Conservation (phyloP, 352 stramenopile genomes). For the Globisporangium yorkense region DNA sequence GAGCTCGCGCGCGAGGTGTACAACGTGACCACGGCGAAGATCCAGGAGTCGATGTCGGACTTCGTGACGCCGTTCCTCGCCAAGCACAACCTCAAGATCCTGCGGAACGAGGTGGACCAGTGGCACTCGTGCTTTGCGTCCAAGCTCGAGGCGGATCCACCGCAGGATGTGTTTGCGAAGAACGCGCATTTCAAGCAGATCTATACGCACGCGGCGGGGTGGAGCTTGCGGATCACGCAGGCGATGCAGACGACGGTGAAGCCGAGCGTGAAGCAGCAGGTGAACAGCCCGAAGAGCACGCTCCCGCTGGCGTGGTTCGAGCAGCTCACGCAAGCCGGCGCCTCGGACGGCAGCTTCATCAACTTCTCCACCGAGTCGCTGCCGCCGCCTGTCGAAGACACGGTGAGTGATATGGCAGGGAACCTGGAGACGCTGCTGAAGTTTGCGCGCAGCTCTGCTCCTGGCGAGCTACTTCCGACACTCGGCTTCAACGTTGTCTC, state of each 20-base stretch:
- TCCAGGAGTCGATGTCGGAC: conserved; percentile 72
- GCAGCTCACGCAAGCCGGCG: conserved; percentile 51
- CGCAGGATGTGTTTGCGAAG: conserved; percentile 70
- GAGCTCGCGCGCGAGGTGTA: conserved; percentile 72
- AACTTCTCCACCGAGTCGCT: conserved; percentile 16
- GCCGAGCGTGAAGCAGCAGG: conserved; percentile 47
- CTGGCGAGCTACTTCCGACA: conserved; percentile 22
- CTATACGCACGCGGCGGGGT: conserved; percentile 68
- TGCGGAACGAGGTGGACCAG: conserved; percentile 78
- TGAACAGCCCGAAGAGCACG: conserved; percentile 67
- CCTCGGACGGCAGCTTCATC: conserved; percentile 23
- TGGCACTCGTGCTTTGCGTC: conserved; percentile 79
- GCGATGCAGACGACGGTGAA: conserved; percentile 79
- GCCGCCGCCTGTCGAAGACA: conserved; percentile 41
- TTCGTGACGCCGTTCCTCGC: conserved; percentile 59
- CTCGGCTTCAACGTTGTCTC: conserved; percentile 43
- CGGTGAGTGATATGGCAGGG: conserved; percentile 34
- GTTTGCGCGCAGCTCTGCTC: conserved; percentile 58
- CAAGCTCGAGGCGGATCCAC: conserved; percentile 66
- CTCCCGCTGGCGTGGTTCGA: conserved; percentile 78
- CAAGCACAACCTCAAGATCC: conserved; percentile 65
- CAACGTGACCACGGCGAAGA: conserved; percentile 66
- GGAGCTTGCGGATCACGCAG: conserved; percentile 73
- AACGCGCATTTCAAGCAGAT: conserved; percentile 81
- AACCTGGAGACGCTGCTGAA: conserved; percentile 67